Conservation (phyloP, 768 basidiomycete genomes). For the Lactarius psammicola region DNA sequence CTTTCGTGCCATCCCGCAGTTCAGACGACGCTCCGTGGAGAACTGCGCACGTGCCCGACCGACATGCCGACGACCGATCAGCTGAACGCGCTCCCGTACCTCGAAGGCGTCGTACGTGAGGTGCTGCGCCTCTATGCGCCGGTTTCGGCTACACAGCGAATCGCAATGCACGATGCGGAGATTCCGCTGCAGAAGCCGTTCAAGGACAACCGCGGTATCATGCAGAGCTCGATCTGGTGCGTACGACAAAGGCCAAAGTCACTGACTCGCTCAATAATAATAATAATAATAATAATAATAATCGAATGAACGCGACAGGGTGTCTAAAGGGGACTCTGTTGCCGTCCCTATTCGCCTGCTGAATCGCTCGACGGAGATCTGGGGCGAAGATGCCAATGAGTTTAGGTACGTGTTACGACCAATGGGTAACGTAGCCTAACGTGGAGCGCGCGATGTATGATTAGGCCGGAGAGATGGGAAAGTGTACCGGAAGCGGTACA, state of each 20-base stretch:
- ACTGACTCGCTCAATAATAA: background rate
- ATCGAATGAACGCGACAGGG: constrained; percentile 2
- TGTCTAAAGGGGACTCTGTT: constrained; percentile 28
- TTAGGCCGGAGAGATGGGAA: constrained; percentile 30
- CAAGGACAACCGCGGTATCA: constrained; percentile 26
- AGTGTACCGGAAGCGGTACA: constrained; percentile 20
- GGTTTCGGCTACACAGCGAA: constrained; percentile 30
- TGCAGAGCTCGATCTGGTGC: constrained; percentile 24
- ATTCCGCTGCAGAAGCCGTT: constrained; percentile 35
- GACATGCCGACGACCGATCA: constrained; percentile 34
- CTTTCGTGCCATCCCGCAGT: constrained; percentile 35
- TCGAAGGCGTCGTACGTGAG: constrained; percentile 51
- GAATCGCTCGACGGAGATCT: constrained; percentile 34
- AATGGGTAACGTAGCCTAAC: background rate
- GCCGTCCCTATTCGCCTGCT: constrained; percentile 32
- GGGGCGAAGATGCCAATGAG: constrained; percentile 37
- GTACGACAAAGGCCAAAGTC: background rate
- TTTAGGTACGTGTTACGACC: constrained; percentile 28
- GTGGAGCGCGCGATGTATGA: background rate
- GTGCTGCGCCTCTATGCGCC: constrained; percentile 34
- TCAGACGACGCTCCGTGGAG: constrained; percentile 38
- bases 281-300: no score
- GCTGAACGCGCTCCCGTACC: constrained; percentile 36
- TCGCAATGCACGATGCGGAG: constrained; percentile 33
- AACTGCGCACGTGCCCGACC: constrained; percentile 32